Conservation (phyloP, 257 asterid species). For the Scutellaria barbata region DNA sequence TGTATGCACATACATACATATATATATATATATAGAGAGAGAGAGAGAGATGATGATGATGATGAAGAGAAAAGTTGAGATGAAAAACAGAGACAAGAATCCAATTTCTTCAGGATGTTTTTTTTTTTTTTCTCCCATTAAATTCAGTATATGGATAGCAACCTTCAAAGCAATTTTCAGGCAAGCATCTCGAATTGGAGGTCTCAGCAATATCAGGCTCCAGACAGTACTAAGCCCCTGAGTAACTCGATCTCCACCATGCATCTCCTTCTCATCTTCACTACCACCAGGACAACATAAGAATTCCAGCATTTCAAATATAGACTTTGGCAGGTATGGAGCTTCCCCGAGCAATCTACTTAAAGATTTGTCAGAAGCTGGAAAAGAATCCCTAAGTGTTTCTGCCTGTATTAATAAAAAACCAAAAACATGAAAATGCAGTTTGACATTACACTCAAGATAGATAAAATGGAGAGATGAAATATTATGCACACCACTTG, state of each 20-base stretch:
- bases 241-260: constrained; percentile 88
- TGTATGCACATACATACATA: too few species aligned
- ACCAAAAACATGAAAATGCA: constrained; percentile 27
- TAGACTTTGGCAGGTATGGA: constrained; percentile 85
- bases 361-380: constrained; percentile 95
- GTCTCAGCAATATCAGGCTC: constrained; percentile 90
- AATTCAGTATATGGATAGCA: constrained; percentile 33
- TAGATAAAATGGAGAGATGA: constrained; percentile 34
- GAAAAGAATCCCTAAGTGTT: constrained; percentile 84
- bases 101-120: background rate
- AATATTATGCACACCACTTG: constrained; percentile 66
- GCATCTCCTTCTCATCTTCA: constrained; percentile 71
- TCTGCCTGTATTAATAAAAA: constrained; percentile 71
- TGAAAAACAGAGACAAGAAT: constrained; percentile 9
- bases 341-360: constrained; percentile 92
- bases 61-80: background rate
- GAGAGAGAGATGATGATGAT: background rate
- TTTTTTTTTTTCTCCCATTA: background rate
- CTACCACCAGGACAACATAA: constrained; percentile 81
- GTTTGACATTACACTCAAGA: constrained; percentile 33
- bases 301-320: constrained; percentile 72
- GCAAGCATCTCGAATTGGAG: constrained; percentile 87
- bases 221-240: constrained; percentile 96
- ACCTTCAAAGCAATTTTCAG: constrained; percentile 92
- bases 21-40: background rate